Percentiles rank a stretch among this genome's conserved stretches.
Conservation (phyloP, 139 green algal species). For the Limnomonas spitsbergensis region DNA sequence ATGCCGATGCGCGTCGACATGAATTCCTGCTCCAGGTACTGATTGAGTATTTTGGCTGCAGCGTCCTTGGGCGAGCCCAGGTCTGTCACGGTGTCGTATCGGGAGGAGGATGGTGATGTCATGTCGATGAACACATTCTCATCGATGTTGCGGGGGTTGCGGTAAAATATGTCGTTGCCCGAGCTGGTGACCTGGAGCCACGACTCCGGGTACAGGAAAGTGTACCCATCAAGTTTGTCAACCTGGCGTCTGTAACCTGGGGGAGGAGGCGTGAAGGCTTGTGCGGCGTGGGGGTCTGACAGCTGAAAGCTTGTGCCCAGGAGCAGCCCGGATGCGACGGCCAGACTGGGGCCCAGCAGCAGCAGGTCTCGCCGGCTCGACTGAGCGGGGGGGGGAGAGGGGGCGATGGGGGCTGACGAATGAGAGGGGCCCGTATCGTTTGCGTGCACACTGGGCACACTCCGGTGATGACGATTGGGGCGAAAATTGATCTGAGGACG, state of each 20-base stretch:
- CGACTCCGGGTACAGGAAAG: constrained; percentile 70
- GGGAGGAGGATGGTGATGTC: constrained; percentile 74
- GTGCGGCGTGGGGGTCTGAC: not conserved
- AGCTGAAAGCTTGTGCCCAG: too few relatives aligned
- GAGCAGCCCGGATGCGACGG: too few relatives aligned
- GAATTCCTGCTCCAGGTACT: constrained; percentile 88
- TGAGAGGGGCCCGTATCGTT: too few relatives aligned
- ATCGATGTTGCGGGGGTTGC: constrained; percentile 80
- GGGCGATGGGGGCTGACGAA: too few relatives aligned
- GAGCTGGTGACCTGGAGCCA: constrained; percentile 62
- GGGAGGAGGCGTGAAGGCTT: constrained; percentile 30
- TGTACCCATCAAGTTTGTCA: constrained; percentile 86
- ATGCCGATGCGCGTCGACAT: constrained; percentile 90
- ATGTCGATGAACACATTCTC: constrained; percentile 92
- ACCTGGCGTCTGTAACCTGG: constrained; percentile 54
- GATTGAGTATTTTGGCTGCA: constrained; percentile 57
- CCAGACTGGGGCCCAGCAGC: too few relatives aligned
- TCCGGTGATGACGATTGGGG: too few relatives aligned
- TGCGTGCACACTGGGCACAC: too few relatives aligned
- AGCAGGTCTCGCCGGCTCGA: too few relatives aligned
- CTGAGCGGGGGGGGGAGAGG: too few relatives aligned
- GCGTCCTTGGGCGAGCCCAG: constrained; percentile 78
- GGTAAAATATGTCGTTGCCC: constrained; percentile 87
- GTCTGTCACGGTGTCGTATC: constrained; percentile 69
- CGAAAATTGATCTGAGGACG: too few relatives aligned